phyloP scores from a whole-genome alignment of 345 rosid species.

The Capsella bursapastoris region DNA sequence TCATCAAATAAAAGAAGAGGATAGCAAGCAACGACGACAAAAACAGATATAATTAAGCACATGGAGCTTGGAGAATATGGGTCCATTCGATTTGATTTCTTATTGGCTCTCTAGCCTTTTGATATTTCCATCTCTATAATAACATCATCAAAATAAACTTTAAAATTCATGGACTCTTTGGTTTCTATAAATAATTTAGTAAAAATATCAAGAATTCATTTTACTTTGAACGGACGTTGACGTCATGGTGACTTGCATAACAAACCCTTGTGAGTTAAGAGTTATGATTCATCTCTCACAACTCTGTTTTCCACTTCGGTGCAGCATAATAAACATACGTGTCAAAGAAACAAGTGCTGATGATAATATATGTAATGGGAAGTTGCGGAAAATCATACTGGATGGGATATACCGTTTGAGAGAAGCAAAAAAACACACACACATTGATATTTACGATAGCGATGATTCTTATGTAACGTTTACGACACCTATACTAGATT shows the following conservation, averaged over 20 bases:
- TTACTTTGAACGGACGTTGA: too few relatives aligned
- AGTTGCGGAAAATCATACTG: slow-evolving; percentile 13
- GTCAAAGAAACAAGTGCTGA: slow-evolving; percentile 26
- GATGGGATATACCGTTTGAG: not conserved
- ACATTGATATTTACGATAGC: slow-evolving; percentile 8
- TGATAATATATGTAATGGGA: not conserved
- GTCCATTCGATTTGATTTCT: slow-evolving; percentile 33
- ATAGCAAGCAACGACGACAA: slow-evolving; percentile 20
- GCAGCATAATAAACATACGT: slow-evolving; percentile 10
- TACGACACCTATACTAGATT: slow-evolving; percentile 15
- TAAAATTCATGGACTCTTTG: too few relatives aligned
- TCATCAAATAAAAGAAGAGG: not conserved
- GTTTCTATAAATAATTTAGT: too few relatives aligned
- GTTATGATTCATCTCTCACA: slow-evolving; percentile 16
- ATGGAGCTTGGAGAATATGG: slow-evolving; percentile 38
- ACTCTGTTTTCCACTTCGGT: slow-evolving; percentile 23
- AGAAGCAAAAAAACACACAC: not conserved
- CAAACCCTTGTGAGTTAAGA: slow-evolving; percentile 1
- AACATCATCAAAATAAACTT: too few relatives aligned
- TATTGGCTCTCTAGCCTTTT: slow-evolving; percentile 19
- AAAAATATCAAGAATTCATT: too few relatives aligned
- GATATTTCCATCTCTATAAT: not conserved
- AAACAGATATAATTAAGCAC: slow-evolving; percentile 30
- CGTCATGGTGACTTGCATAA: slow-evolving; percentile 18
- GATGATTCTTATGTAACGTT: slow-evolving; percentile 37